Evolutionary conservation across 169 alveolate species (phyloP), one percentile per base, ranked within the genome.

Genomic region (Theileria equi): DNA sequence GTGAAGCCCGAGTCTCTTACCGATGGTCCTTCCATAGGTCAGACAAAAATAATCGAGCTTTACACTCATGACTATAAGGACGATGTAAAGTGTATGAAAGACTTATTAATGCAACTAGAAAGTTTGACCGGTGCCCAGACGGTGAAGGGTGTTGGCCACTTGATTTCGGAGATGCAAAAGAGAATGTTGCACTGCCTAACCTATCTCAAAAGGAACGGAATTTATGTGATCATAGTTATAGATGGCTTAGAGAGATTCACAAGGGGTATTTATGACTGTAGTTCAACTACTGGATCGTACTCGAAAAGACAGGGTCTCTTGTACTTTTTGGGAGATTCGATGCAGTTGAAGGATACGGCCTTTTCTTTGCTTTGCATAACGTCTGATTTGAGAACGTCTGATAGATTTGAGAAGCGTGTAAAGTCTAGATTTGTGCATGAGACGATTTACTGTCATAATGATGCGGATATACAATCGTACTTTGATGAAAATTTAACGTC

Each of bases 401-500:
- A 85, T 44, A 60, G 85, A 8, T 44, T 85, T 57, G 92, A 85
- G 76, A 85, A 85, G 44, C 70, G 92, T 50, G 88, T 85, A 4
- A 85, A 78, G 28, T 85, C 92, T 0, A 25, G 92, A 23, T 85
- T 85, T 47, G 82, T 84, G 17, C 81, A 80, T 48, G 89, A 84
- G 28, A 80, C 78, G 47, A 52, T 84, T 3, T 64, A 80, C 66
- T 74, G 80, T 31, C 34, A 60, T 50, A 47, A 60, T 19, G 29
- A 26, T 29, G 55, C 44, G 34, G 65, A 63, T 25, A 57, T 55
- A n/a, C 54, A 35, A 1, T 43, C 7, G 1, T 36, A 49, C 26
- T 21, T 63, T 16, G 60, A 32, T 31, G 31, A 47, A 16, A 28
- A 28, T 17, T 44, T 55, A 35, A 68, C 36, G 31, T 35, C 65